A percentile compares a stretch with the other conserved stretches of the same genome.
Conservation (phyloP, 2,329 filamentous ascomycete species). For the Penicillium sp. region DNA sequence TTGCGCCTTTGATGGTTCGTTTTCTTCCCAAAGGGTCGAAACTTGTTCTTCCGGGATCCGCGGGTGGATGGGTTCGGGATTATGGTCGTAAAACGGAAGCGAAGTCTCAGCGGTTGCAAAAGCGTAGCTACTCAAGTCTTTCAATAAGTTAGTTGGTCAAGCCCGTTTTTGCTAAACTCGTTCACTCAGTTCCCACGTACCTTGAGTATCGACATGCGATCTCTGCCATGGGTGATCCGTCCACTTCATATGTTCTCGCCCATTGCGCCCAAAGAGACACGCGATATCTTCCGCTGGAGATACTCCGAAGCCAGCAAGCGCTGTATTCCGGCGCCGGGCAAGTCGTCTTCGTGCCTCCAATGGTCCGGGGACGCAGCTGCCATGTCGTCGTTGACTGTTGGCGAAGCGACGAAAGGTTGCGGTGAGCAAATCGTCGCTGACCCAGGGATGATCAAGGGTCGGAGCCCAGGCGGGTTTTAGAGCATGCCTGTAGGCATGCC, state of each 20-base stretch:
- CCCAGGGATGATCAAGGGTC: conserved; percentile 43
- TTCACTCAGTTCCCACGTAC: conserved; percentile 16
- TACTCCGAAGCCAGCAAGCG: conserved; percentile 39
- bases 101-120: conserved; percentile 16
- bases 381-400: conserved; percentile 53
- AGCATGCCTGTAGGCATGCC: conserved; percentile 43
- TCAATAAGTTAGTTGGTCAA: background rate
- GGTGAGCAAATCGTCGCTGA: conserved; percentile 47
- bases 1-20: conserved; percentile 8
- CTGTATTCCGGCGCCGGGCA: conserved; percentile 57
- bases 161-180: background rate
- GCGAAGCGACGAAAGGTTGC: conserved; percentile 51
- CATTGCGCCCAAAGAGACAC: conserved; percentile 44
- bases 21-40: background rate
- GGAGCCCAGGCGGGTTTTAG: conserved; percentile 28
- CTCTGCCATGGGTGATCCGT: conserved; percentile 28
- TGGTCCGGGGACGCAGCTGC: conserved; percentile 62
- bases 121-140: conserved; percentile 24
- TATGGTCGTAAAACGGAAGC: conserved; percentile 23
- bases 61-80: conserved; percentile 12
- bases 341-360: conserved; percentile 60
- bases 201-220: conserved; percentile 22
- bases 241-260: conserved; percentile 40
- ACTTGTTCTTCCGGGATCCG: background rate
- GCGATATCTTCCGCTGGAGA: conserved; percentile 38